Base-by-base conservation (phyloP, 1,284 basidiomycete genomes). In the Omphalotus olearius region DNA sequence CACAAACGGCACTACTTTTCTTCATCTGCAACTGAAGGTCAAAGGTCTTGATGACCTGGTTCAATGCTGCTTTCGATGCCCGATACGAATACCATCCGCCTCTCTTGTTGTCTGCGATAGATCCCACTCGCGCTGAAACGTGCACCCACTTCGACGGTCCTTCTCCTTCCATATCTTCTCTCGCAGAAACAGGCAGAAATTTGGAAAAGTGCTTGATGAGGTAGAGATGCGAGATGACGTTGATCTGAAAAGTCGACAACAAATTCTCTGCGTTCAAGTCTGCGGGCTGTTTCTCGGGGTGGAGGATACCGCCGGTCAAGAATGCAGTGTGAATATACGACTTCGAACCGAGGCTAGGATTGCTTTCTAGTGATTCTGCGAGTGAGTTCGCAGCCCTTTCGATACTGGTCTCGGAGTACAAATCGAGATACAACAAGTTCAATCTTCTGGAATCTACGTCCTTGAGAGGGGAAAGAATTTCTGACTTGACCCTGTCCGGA, bases 21-120 rank as follows among this genome's bases (percentile, higher is more conserved):
- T 76, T 75, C 64, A 75, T 69, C 54, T 72, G 64, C 36, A 89
- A 71, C 60, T 89, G 81, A 53, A 82, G 68, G 61, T 87, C 80
- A 55, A 88, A 80, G 2, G 82, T 86, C 53, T 80, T 79, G 61
- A 88, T 70, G 45, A 85, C 73, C 64, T 89, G 85, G 62, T 90
- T 88, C 53, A 89, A 72, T 40, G 87, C 86, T 0, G 86, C 81
- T 64, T 90, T 90, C 50, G 84, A 86, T 51, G 84, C 73, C 40
- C 86, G 76, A 64, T 89, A 89, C 23, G 80, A 83, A 64, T 85
- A 88, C 86, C 86, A 89, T 26, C 80, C 83, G 6, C 83, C 83
- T 45, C 71, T 72, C 30, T 66, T 65, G 62, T 86, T 87, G 62
- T 87, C 83, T 14, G 70, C 71, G 53, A 85, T 77, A 41, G 79